Evolutionary conservation across 2,329 filamentous ascomycete species (phyloP).

Genomic region (Aureobasidium sp.): DNA sequence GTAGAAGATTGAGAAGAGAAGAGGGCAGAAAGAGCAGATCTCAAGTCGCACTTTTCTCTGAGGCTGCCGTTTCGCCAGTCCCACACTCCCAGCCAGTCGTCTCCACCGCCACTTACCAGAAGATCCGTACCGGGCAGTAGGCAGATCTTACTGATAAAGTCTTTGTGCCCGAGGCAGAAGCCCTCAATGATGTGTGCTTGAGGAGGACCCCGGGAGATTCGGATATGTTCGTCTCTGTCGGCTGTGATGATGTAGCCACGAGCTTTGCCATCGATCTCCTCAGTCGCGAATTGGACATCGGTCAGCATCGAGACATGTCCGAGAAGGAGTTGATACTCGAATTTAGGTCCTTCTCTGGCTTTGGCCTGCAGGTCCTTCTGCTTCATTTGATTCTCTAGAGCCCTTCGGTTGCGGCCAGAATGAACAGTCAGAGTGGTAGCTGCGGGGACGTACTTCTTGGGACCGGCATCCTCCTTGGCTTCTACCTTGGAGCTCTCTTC

Average conservation of each 20-base stretch:
- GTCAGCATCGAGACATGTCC: constrained; percentile 96
- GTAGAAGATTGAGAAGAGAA: neutral
- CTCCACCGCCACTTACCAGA: constrained; percentile 81
- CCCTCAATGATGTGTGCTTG: constrained; percentile 83
- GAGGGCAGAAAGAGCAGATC: constrained; percentile 20
- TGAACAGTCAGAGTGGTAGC: constrained; percentile 56
- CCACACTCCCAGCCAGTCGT: constrained; percentile 73
- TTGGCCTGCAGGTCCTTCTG: constrained; percentile 37
- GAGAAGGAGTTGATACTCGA: constrained; percentile 71
- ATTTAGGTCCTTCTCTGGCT: constrained; percentile 43
- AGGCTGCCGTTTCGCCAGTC: constrained; percentile 60
- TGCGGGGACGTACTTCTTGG: constrained; percentile 42
- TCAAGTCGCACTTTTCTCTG: constrained; percentile 49
- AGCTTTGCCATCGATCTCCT: constrained; percentile 39
- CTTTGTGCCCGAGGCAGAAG: constrained; percentile 80
- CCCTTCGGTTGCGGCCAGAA: constrained; percentile 52
- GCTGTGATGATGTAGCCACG: constrained; percentile 58
- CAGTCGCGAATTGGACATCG: constrained; percentile 54
- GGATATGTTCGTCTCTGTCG: constrained; percentile 77
- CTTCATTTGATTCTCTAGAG: constrained; percentile 51
- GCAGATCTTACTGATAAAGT: constrained; percentile 75
- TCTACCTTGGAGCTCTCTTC: constrained; percentile 21
- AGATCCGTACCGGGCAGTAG: constrained; percentile 53
- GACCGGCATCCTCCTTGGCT: constrained; percentile 19
- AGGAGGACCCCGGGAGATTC: constrained; percentile 71